phyloP scores from a whole-genome alignment of 2,329 filamentous ascomycete genomes.

The Aspergillus pseudonomiae region DNA sequence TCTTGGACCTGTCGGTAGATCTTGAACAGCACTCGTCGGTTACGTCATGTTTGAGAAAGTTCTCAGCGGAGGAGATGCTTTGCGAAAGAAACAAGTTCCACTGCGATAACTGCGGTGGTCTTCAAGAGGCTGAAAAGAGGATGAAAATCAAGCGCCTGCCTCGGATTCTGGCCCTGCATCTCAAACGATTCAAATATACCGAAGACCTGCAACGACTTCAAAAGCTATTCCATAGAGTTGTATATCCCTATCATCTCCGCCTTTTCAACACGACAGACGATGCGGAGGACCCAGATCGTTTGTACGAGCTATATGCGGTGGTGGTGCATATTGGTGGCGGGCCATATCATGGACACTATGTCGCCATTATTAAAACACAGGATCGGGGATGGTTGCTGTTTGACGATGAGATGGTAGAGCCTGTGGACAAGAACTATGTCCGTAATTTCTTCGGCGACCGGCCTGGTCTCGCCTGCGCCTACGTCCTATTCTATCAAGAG shows the following conservation, averaged over 20 bases:
- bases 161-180: conserved; percentile 84
- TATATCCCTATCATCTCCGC: conserved; percentile 94
- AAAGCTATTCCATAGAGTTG: conserved; percentile 94
- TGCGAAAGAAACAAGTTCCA: conserved; percentile 99
- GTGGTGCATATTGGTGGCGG: conserved; percentile 97
- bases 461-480: conserved; percentile 87
- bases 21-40: conserved; percentile 94
- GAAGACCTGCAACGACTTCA: conserved; percentile 91
- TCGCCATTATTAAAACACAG: conserved; percentile 95
- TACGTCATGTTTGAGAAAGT: conserved; percentile 91
- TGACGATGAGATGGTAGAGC: conserved; percentile 98
- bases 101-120: conserved; percentile 92
- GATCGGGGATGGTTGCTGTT: conserved; percentile 95
- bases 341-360: conserved; percentile 96
- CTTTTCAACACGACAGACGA: conserved; percentile 98
- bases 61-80: conserved; percentile 97
- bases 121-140: conserved; percentile 96
- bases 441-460: conserved; percentile 96
- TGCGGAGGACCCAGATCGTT: conserved; percentile 84
- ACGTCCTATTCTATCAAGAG: conserved; percentile 97
- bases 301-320: conserved; percentile 96
- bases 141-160: conserved; percentile 99
- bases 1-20: conserved; percentile 94
- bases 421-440: conserved; percentile 94
- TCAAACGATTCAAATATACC: conserved; percentile 98